Percentiles rank a stretch among this genome's conserved stretches.
Evolutionary conservation across 352 stramenopile species (phyloP).

Genomic region (Globisporangium spinosum): DNA sequence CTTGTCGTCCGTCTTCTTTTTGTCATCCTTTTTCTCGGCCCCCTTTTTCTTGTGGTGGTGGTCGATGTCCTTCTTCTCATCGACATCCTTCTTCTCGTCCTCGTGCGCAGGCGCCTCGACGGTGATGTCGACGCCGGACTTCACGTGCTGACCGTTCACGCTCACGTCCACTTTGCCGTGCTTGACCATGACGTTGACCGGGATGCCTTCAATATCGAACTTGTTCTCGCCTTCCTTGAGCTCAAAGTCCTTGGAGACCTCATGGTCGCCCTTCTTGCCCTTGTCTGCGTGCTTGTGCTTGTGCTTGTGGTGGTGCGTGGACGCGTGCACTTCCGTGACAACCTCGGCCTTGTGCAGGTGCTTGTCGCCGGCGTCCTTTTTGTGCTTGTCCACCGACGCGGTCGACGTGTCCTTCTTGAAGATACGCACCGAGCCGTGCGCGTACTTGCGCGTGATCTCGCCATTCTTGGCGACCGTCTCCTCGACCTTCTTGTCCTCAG

Average conservation of each 20-base stretch:
- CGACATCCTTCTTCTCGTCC: slow-evolving; percentile 3
- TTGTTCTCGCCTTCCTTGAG: slow-evolving; percentile 19
- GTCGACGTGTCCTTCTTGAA: slow-evolving; percentile 16
- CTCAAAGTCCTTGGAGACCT: slow-evolving; percentile 17
- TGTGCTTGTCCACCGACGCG: slow-evolving; percentile 3
- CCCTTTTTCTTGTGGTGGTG: slow-evolving; percentile 13
- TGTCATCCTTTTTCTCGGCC: slow-evolving; percentile 11
- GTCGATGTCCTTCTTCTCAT: too few relatives aligned
- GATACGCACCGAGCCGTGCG: slow-evolving; percentile 48
- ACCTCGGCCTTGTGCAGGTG: slow-evolving; percentile 8
- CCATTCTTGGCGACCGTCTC: slow-evolving; percentile 20
- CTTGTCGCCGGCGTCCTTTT: slow-evolving; percentile 17
- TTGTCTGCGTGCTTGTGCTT: slow-evolving; percentile 11
- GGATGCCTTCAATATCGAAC: slow-evolving; percentile 17
- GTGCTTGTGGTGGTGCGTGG: slow-evolving; percentile 12
- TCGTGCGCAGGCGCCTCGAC: slow-evolving; percentile 3
- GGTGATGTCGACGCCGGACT: slow-evolving; percentile 11
- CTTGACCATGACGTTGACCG: slow-evolving; percentile 16
- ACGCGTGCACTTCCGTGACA: slow-evolving; percentile 13
- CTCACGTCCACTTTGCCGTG: slow-evolving; percentile 17
- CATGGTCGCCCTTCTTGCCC: slow-evolving; percentile 1
- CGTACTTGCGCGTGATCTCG: slow-evolving; percentile 48
- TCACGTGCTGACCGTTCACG: slow-evolving; percentile 19
- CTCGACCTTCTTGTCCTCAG: slow-evolving; percentile 19
- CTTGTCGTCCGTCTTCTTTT: slow-evolving; percentile 20